Evolutionary conservation across 768 basidiomycete species (phyloP).

Genomic region (Cystofilobasidium capitatum): DNA sequence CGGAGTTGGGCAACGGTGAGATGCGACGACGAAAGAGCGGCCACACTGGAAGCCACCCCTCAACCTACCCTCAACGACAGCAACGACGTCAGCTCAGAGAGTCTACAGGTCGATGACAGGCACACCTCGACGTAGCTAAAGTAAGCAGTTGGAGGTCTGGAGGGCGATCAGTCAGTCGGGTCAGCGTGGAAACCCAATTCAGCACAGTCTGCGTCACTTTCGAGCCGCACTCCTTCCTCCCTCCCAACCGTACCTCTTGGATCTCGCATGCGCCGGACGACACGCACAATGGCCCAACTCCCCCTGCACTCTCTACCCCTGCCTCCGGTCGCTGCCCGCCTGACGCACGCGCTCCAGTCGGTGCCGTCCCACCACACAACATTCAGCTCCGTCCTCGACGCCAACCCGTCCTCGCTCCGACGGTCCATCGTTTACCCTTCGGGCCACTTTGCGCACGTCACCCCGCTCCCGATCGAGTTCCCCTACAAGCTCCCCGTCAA

Average conservation of each 20-base stretch:
- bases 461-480: constrained; percentile 72
- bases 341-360: constrained; percentile 3
- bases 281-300: not conserved
- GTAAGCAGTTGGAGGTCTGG: too few species aligned
- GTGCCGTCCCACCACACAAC: not conserved
- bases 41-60: too few species aligned
- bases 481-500: constrained; percentile 60
- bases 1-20: too few species aligned
- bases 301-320: constrained; percentile 20
- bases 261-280: not conserved
- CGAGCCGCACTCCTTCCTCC: not conserved
- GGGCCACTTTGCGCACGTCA: constrained; percentile 41
- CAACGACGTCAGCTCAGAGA: too few species aligned
- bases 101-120: too few species aligned
- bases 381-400: constrained; percentile 20
- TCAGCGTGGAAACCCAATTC: too few species aligned
- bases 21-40: too few species aligned
- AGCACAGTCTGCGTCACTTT: too few species aligned
- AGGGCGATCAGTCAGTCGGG: too few species aligned
- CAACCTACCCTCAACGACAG: too few species aligned
- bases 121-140: too few species aligned
- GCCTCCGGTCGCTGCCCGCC: constrained; percentile 14
- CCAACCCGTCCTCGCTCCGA: constrained; percentile 33
- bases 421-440: constrained; percentile 33
- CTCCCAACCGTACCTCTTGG: not conserved